Evolutionary conservation across 305 asterid genomes (phyloP), one percentile per base, ranked within the genome.

Genomic region (Plantago lanceolata): DNA sequence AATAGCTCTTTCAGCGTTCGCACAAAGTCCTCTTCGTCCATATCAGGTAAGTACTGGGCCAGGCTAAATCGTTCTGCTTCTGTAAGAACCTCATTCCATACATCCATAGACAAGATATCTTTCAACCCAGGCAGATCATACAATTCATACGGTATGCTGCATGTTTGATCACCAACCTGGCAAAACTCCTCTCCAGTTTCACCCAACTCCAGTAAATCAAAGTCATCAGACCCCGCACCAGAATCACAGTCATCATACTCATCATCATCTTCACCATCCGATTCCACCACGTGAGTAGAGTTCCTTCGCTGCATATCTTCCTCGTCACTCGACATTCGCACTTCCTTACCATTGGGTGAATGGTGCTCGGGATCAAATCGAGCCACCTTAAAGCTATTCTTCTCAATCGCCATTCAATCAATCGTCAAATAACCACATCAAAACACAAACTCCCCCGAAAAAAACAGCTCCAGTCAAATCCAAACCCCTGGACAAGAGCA

Each of bases 161-260:
- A 86, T 0, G 96, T 90, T 59, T 86, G 97, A 75, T 90, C 93
- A 11, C 87, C 96, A 66, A 85, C 81, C 71, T 82, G 99, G 72
- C 99, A 94, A 78, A 94, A 88, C 79, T 94, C 99, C 72, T 87
- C 99, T 37, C 94, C 94, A 2, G 86, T 53, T 75, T 84, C 93
- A 3, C 99, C 99, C 55, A 90, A 78, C 66, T 94, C 99, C 63
- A 88, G 76, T 61, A 90, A 82, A 78, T 94, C 99, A 65, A 82
- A 79, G 76, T 94, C 99, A 65, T 94, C 99, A 0, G 99, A 94
- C 37, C 96, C 99, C 1, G 97, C 99, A 54, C 99, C 99, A 0
- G 99, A 93, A 71, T 93, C 98, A 82, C 94, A 89, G 65, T 93
- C 98, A 67, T 87, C 96, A 63, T 89, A 85, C 40, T 83, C 98